Conservation (phyloP, 2,329 filamentous ascomycete species). For the Rhinocladiella mackenziei region DNA sequence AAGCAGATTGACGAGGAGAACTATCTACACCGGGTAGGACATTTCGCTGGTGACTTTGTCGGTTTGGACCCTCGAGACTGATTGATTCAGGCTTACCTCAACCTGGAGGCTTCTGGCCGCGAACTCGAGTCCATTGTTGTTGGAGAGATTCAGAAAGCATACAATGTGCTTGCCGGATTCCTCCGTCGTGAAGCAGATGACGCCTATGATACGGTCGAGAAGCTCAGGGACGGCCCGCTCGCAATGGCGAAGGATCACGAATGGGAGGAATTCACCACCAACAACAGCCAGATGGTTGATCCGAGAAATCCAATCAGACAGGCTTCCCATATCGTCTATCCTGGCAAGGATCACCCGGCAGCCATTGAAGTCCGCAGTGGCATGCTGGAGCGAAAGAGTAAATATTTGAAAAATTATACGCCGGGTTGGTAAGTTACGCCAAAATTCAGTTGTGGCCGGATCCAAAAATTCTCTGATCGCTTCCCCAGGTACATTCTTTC, state of each 20-base stretch:
- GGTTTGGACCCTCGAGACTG: conserved; percentile 13
- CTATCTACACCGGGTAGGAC: conserved; percentile 81
- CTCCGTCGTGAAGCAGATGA: conserved; percentile 86
- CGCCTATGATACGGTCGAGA: conserved; percentile 71
- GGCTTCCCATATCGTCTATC: conserved; percentile 81
- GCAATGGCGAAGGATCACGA: conserved; percentile 92
- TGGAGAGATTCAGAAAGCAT: conserved; percentile 95
- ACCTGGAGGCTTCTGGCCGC: conserved; percentile 87
- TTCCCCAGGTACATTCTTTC: conserved; percentile 80
- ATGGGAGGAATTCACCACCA: conserved; percentile 77
- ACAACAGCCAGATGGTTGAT: conserved; percentile 81
- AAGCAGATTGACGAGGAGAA: conserved; percentile 95
- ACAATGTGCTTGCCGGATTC: conserved; percentile 88
- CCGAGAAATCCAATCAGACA: conserved; percentile 74
- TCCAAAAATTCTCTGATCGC: conserved; percentile 4
- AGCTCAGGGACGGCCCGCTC: conserved; percentile 77
- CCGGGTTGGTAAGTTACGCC: conserved; percentile 73
- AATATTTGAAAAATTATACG: conserved; percentile 96
- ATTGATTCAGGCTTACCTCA: conserved; percentile 71
- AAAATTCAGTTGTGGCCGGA: neutral
- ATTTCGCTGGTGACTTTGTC: conserved; percentile 2
- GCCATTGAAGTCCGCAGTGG: conserved; percentile 82
- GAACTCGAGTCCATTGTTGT: conserved; percentile 96
- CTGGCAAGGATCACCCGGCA: conserved; percentile 79
- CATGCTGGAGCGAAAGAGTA: conserved; percentile 94